phyloP scores from a whole-genome alignment of 805 yeast genomes.

The Metschnikowia picachoensis region DNA sequence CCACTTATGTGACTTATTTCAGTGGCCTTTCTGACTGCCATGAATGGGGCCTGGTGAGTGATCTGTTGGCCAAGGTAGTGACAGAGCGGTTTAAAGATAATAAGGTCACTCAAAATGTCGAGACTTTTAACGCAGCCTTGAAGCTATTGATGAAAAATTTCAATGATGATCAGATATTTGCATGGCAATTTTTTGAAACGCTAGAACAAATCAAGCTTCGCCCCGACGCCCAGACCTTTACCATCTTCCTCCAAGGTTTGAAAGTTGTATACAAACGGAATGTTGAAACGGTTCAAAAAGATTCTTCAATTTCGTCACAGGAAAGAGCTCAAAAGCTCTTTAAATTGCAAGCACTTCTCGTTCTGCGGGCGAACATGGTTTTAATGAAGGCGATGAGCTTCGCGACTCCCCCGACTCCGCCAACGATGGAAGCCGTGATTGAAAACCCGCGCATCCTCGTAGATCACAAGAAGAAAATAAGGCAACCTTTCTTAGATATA shows the following conservation, averaged over 20 bases:
- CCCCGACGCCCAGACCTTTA: constrained; percentile 36
- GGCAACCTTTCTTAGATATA: constrained; percentile 20
- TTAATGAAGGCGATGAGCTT: constrained; percentile 23
- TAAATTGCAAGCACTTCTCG: constrained; percentile 27
- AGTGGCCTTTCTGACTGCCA: constrained; percentile 32
- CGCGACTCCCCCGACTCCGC: constrained; percentile 35
- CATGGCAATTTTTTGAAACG: constrained; percentile 36
- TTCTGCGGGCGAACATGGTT: constrained; percentile 26
- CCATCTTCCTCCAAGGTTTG: constrained; percentile 36
- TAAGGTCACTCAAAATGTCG: constrained; percentile 15
- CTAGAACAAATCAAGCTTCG: constrained; percentile 17
- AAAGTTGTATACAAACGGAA: constrained; percentile 18
- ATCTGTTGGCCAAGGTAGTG: constrained; percentile 19
- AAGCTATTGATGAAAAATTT: constrained; percentile 34
- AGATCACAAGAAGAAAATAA: constrained; percentile 15
- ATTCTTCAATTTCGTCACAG: constrained; percentile 14
- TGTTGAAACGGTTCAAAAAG: constrained; percentile 15
- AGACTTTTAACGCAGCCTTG: constrained; percentile 37
- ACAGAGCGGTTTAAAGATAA: constrained; percentile 20
- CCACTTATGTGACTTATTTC: constrained; percentile 33
- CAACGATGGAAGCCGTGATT: constrained; percentile 25
- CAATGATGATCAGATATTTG: constrained; percentile 27
- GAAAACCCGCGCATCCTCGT: constrained; percentile 19
- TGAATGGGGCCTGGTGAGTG: constrained; percentile 31
- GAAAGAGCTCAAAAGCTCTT: constrained; percentile 23